These are phyloP conservation scores for Vitis labrusca DNA, from an alignment of 164 flowering plant species.

Conservation along the genomic window DNA sequence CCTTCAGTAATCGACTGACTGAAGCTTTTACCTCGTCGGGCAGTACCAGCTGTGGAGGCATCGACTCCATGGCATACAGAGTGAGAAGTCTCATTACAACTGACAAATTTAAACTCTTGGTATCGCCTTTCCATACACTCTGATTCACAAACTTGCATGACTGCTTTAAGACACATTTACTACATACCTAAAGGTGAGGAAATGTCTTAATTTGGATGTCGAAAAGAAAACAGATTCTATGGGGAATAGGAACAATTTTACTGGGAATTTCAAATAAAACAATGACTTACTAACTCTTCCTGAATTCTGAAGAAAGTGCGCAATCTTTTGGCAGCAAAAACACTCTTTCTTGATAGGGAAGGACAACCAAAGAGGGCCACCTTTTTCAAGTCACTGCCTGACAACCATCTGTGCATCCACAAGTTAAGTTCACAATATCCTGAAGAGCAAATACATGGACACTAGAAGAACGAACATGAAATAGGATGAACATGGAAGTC, in stretches of 20 bases:
- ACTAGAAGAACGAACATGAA: neutral
- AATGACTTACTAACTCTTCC: conserved; percentile 63
- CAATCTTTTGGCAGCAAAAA: conserved; percentile 70
- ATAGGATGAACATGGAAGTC: too few species aligned
- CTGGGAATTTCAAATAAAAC: neutral
- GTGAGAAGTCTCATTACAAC: conserved; percentile 53
- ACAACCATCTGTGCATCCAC: conserved; percentile 59
- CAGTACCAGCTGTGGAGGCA: conserved; percentile 38
- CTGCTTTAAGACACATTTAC: conserved; percentile 47
- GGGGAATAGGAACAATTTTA: neutral
- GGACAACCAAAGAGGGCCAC: conserved; percentile 90
- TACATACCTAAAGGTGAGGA: conserved; percentile 58
- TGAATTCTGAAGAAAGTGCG: conserved; percentile 56
- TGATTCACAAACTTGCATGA: conserved; percentile 66
- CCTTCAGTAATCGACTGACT: conserved; percentile 45
- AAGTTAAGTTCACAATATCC: neutral
- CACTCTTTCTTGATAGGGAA: conserved; percentile 37
- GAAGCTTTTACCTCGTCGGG: conserved; percentile 52
- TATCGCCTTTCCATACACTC: conserved; percentile 30
- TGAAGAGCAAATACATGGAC: neutral
- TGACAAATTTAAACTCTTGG: conserved; percentile 37
- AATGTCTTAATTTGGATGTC: conserved; percentile 5
- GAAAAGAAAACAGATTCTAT: neutral
- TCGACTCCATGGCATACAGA: conserved; percentile 46
- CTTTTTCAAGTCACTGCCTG: conserved; percentile 63